Percentiles rank a stretch among this genome's conserved stretches.
Conservation (phyloP, 257 asterid genomes). For the Jaltomata sinuosa region DNA sequence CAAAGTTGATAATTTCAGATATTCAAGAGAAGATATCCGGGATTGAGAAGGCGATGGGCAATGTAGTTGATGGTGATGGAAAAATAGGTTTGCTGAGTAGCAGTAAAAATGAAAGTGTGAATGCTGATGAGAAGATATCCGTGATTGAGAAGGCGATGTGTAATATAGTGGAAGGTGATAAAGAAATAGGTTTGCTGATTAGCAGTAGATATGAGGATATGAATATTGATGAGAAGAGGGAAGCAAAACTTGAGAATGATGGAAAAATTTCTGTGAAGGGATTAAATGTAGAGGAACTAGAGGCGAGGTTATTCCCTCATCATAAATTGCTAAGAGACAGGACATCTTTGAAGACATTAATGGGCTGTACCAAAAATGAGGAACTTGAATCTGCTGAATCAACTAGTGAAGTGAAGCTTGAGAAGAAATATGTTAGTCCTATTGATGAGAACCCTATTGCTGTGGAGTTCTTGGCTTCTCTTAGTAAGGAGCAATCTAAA, state of each 20-base stretch:
- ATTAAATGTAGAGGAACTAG: constrained; percentile 47
- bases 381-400: constrained; percentile 14
- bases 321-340: constrained; percentile 62
- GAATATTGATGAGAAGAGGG: neutral
- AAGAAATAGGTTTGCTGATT: neutral
- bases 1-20: constrained; percentile 50
- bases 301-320: constrained; percentile 70
- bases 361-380: constrained; percentile 4
- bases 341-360: constrained; percentile 29
- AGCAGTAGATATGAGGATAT: neutral
- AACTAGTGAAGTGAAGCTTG: constrained; percentile 9
- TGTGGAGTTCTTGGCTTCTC: constrained; percentile 36
- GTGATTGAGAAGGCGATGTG: neutral
- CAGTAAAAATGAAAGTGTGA: constrained; percentile 12
- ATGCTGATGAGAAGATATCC: neutral
- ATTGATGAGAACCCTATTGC: constrained; percentile 35
- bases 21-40: constrained; percentile 71
- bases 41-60: constrained; percentile 67
- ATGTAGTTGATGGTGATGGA: constrained; percentile 29
- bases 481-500: constrained; percentile 16
- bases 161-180: constrained; percentile 8
- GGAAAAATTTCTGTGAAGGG: constrained; percentile 38
- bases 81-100: constrained; percentile 4
- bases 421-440: constrained; percentile 17
- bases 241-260: constrained; percentile 10